Base-by-base conservation (phyloP, 2,329 filamentous ascomycete genomes). In the Setomelanomma holmii region DNA sequence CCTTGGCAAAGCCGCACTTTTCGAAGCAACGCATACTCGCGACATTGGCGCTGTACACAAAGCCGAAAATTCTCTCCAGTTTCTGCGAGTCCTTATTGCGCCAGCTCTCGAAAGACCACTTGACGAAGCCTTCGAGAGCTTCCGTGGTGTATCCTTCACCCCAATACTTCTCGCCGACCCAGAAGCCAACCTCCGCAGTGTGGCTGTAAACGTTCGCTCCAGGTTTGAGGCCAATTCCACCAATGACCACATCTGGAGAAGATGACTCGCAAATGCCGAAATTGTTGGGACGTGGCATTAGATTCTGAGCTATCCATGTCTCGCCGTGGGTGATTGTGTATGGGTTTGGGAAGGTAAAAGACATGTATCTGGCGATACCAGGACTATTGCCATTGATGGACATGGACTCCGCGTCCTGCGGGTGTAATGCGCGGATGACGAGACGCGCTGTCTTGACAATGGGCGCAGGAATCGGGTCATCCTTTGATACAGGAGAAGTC, bases 161-260 rank as follows among this genome's bases (percentile, higher is more conserved):
- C 74, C 73, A 75, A 30, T 64, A 63, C 23, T 55, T 53, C 46
- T 75, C 72, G 14, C 67, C 71, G 10, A 79, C 49, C 78, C 77
- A 80, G 60, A 76, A 79, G 8, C 76, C 77, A 1, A 79, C 42
- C 50, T 78, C 75, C 1, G 71, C 77, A 1, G 63, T 66, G 48
- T 75, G 75, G 4, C 69, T 57, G 14, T 69, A 63, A 14, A 76
- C 61, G 49, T 77, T 75, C 24, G 35, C 11, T n/a, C 64, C 68
- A 36, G 67, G 68, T 48, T 66, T 73, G 7, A 79, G 48, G 3
- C 76, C 76, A 27, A 78, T 73, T 6, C 67, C 63, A 22, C 76
- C 76, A 48, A 77, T 72, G 1, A 68, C 39, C 10, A 51, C 51
- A 1, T 45, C 23, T 4, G 64, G 66, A 2, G 44, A 35, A 6